Evolutionary conservation across 306 rosid genomes (phyloP), one percentile per base, ranked within the genome.

Genomic region (Fragaria nilgerrensis): DNA sequence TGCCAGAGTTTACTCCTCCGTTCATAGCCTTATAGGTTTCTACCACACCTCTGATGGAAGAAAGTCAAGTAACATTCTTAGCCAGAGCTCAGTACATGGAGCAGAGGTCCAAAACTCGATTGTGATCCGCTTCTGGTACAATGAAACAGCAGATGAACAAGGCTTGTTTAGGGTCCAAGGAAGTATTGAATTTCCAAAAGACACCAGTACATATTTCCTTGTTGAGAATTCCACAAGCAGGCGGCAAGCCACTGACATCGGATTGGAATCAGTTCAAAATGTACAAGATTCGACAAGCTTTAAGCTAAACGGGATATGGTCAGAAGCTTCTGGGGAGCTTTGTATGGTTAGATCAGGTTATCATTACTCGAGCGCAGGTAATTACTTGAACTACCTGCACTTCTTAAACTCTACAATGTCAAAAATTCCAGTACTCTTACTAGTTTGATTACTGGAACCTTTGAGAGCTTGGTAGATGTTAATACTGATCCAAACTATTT

Each of bases 361-460:
- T 32, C 66, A 47, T 9, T 29, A 69, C 77, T 72, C 73, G 0
- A 65, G 59, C 73, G 20, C 2, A 75, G 86, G 83, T 87, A 52
- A 73, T 27, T 17, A 66, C 50, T 69, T 34, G 11, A 76, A 44
- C 37, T 71, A 20, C 55, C 20, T 64, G 83, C 32, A 70, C 73
- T 89, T 19, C 72, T 89, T 34, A 87, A 85, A 66, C 89, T 89
- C 68, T 23, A 53, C 13, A 74, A 78, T 49, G 64, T 87, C 37
- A 77, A 64, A 41, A 82, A 48, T 19, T 72, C 85, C 14, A 87
- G 52, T 69, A 62, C 70, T 13, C 49, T 84, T 23, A 82, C 70
- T 59, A 87, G 77, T 59, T 41, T 89, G 73, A 70, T 83, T 48
- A 87, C 17, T 83, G 93, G 93, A 63, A 82, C 82, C 39, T 85